A percentile compares a stretch with the other conserved stretches of the same genome.
phyloP scores from a whole-genome alignment of 257 asterid species.

The Ocimum tenuiflorum region DNA sequence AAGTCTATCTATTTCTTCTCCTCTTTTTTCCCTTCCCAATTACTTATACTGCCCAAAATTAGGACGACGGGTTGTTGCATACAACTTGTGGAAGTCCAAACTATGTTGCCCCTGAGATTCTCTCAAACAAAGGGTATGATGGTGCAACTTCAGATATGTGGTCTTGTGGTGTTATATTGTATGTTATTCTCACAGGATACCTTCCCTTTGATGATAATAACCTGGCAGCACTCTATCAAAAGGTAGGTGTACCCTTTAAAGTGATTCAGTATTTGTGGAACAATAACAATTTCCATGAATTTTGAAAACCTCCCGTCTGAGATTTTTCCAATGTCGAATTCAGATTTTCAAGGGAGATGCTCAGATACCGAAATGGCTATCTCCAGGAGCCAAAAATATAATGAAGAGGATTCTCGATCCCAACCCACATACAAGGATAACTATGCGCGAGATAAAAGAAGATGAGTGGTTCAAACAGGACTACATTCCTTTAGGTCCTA shows the following conservation, averaged over 20 bases:
- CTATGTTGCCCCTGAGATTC: conserved; percentile 95
- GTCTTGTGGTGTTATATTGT: conserved; percentile 92
- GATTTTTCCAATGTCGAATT: conserved; percentile 11
- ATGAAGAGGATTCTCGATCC: conserved; percentile 90
- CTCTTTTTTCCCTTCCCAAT: background rate
- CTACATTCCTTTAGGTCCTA: conserved; percentile 50
- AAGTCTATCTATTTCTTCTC: background rate
- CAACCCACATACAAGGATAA: conserved; percentile 67
- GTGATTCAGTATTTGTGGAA: background rate
- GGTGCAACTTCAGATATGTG: conserved; percentile 93
- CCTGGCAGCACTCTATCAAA: conserved; percentile 91
- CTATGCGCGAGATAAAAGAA: conserved; percentile 58
- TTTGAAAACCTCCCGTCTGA: conserved; percentile 1
- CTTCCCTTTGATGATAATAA: conserved; percentile 96
- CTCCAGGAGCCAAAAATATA: conserved; percentile 70
- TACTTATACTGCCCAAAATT: conserved; percentile 14
- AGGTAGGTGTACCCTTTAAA: conserved; percentile 47
- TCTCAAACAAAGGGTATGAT: conserved; percentile 80
- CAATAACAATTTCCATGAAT: background rate
- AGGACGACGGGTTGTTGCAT: conserved; percentile 92
- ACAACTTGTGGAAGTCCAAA: conserved; percentile 99
- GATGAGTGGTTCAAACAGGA: conserved; percentile 78
- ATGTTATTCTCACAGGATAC: conserved; percentile 85
- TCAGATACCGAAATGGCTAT: conserved; percentile 90
- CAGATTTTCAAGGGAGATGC: conserved; percentile 86